These are phyloP conservation scores for Favolaschia claudopus DNA, from an alignment of 768 basidiomycete genomes.

Conservation along the genomic window DNA sequence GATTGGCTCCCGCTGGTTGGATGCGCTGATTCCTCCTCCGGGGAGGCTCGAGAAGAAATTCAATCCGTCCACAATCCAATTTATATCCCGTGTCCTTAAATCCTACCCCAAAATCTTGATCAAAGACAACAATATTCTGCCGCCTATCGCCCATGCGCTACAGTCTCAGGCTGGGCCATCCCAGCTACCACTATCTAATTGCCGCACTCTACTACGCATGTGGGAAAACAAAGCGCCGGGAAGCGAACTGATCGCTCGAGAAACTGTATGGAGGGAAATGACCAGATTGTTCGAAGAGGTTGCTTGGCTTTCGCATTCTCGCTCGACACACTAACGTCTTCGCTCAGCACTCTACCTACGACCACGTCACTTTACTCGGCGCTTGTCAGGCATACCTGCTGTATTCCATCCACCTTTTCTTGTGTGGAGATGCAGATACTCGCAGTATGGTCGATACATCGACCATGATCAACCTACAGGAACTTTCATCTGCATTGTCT, in stretches of 20 bases:
- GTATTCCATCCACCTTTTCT: constrained; percentile 15
- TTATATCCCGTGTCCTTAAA: constrained; percentile 19
- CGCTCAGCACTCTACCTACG: constrained; percentile 10
- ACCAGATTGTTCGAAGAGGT: constrained; percentile 7
- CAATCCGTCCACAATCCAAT: background rate
- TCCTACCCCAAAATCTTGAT: constrained; percentile 6
- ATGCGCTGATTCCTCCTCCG: constrained; percentile 8
- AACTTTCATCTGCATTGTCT: constrained; percentile 17
- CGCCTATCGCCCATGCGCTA: constrained; percentile 14
- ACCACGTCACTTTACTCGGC: constrained; percentile 11
- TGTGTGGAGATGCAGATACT: constrained; percentile 7
- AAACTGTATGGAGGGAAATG: constrained; percentile 19
- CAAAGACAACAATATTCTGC: constrained; percentile 8
- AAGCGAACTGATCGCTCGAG: constrained; percentile 12
- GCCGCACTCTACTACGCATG: constrained; percentile 20
- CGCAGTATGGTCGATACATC: background rate
- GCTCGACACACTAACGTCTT: background rate
- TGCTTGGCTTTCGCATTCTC: background rate
- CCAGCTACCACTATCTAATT: constrained; percentile 15
- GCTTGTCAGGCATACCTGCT: constrained; percentile 24
- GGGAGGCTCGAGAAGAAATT: constrained; percentile 5
- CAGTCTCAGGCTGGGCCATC: background rate
- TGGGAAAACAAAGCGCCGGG: constrained; percentile 16
- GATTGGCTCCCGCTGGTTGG: constrained; percentile 22
- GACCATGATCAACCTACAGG: constrained; percentile 20